Base-by-base conservation (phyloP, 2,329 filamentous ascomycete genomes). In the Talaromyces sp. region DNA sequence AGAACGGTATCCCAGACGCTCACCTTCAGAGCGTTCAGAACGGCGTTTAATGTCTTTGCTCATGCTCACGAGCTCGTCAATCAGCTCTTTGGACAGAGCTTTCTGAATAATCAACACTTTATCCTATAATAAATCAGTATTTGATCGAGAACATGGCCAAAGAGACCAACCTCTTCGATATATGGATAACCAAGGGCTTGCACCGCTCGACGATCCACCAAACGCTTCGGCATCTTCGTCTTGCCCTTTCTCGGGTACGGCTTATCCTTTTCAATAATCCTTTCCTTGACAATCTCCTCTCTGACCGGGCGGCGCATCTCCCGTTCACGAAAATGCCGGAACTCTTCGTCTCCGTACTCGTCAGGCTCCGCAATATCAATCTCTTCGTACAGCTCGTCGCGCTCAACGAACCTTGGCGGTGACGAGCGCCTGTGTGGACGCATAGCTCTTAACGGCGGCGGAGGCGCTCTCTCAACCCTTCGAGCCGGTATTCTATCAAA, bases 71-170 rank as follows among this genome's bases (percentile, higher is more conserved):
- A 97, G 84, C 72, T 96, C 90, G 70, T 97, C 93, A 68, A 97
- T 97, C 71, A 97, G 92, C 19, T 94, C 88, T 71, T 96, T 93
- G 16, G 92, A 91, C 5, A 98, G 84, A 10, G 94, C 93, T 73
- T 91, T 90, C 70, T 90, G 87, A 39, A 98, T 88, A 61, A 97
- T 86, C 70, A 95, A 87, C 24, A 90, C 90, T 70, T 90, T 89
- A 45, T 90, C 92, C 91, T 95, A 69, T 11, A 5, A 56, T 27
- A n/a, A 7, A 24, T 64, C 31, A 58, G 57, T 13, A 43, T n/a
- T 22, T 8, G 39, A 11, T 13, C 39, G 3, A 13, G 13, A 31
- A 39, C 37, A 45, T 8, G 8, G 5, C 16, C 16, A 1, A 4
- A 31, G 11, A 41, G 37, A 59, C 56, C 70, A 77, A 93, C 92